Conservation (phyloP, 176 grass and related monocot genomes). For the Secale cereale region DNA sequence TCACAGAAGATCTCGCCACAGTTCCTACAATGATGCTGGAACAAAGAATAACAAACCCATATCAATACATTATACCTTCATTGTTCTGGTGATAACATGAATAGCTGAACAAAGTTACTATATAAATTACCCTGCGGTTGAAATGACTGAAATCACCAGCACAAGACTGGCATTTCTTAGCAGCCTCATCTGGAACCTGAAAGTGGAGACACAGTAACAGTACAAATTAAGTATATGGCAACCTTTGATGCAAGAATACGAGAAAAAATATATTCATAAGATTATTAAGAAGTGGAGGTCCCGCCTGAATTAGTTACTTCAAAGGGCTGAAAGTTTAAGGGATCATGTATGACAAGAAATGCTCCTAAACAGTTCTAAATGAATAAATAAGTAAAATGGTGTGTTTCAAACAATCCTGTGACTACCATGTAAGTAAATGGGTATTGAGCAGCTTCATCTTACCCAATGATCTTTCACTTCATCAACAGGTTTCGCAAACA, state of each 20-base stretch:
- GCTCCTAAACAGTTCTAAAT: background rate
- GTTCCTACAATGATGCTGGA: slow-evolving; percentile 97
- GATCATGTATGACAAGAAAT: background rate
- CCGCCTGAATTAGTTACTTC: background rate
- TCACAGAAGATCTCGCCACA: slow-evolving; percentile 99
- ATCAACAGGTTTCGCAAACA: slow-evolving; percentile 82
- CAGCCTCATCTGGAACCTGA: slow-evolving; percentile 92
- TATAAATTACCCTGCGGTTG: slow-evolving; percentile 70
- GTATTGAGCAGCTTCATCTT: slow-evolving; percentile 30
- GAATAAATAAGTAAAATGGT: background rate
- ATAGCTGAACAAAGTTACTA: slow-evolving; percentile 15
- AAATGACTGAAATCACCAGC: slow-evolving; percentile 84
- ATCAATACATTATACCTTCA: slow-evolving; percentile 20
- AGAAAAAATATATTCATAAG: background rate
- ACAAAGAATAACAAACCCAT: background rate
- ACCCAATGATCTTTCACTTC: slow-evolving; percentile 99
- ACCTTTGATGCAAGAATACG: background rate
- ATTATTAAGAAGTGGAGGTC: slow-evolving; percentile 1
- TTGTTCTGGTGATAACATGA: background rate
- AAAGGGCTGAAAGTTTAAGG: background rate
- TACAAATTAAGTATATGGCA: slow-evolving; percentile 5
- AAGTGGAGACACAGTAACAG: slow-evolving; percentile 6
- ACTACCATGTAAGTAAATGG: background rate
- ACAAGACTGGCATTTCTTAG: slow-evolving; percentile 79
- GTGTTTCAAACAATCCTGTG: background rate